These are phyloP conservation scores for Claviceps maximensis DNA, from an alignment of 2,329 filamentous ascomycete species.

Conservation along the genomic window DNA sequence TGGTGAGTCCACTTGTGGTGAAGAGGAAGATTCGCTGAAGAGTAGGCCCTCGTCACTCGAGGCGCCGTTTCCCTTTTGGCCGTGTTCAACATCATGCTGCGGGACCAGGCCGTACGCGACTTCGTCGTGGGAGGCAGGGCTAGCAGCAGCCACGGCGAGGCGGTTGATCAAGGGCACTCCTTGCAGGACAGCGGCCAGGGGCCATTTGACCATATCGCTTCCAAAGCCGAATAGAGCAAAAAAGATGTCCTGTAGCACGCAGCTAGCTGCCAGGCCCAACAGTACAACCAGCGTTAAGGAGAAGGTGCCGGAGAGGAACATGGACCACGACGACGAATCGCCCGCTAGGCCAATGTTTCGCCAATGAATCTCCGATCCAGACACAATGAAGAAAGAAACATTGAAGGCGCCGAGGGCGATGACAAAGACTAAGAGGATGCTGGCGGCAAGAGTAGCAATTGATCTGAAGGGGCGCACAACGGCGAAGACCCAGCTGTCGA, in stretches of 20 bases:
- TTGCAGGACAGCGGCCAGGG: conserved; percentile 7
- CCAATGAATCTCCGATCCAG: conserved; percentile 23
- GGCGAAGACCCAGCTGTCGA: conserved; percentile 12
- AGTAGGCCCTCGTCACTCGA: conserved; percentile 5
- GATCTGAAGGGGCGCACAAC: conserved; percentile 4
- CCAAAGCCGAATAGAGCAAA: conserved; percentile 10
- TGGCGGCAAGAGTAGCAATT: conserved; percentile 7
- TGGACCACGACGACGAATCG: conserved; percentile 17
- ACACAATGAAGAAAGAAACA: conserved; percentile 14
- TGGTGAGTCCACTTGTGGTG: background rate
- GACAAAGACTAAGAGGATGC: conserved; percentile 9
- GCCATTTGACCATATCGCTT: conserved; percentile 15
- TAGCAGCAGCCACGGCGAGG: too few relatives aligned
- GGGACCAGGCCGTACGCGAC: conserved; percentile 11
- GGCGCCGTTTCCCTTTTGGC: conserved; percentile 2
- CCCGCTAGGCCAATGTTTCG: conserved; percentile 19
- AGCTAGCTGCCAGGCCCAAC: conserved; percentile 9
- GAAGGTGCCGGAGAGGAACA: conserved; percentile 19
- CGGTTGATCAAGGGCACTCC: background rate
- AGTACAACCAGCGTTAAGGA: conserved; percentile 12
- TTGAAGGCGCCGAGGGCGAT: conserved; percentile 13
- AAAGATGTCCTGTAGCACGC: conserved; percentile 15
- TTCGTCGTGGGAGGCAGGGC: background rate
- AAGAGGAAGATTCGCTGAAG: background rate
- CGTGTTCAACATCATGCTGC: conserved; percentile 13